These are phyloP conservation scores for Xylaria intraflava DNA, from an alignment of 495 filamentous ascomycete genomes.

Conservation along the genomic window DNA sequence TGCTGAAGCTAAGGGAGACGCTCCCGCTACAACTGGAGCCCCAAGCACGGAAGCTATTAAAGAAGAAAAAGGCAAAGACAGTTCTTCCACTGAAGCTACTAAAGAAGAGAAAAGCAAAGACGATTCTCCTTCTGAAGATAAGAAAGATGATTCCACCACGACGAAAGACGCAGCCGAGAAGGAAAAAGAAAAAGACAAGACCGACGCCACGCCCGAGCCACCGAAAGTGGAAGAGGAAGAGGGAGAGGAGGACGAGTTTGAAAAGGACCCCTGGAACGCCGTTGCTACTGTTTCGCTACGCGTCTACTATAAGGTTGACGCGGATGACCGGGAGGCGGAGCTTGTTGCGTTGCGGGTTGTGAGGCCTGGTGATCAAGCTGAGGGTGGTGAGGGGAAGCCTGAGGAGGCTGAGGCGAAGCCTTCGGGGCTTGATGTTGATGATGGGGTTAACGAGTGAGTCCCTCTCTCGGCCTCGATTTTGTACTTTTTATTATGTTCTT, in stretches of 20 bases:
- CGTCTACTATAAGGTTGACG: slow-evolving; percentile 59
- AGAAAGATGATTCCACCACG: not conserved
- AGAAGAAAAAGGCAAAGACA: slow-evolving; percentile 9
- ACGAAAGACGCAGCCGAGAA: too few species aligned
- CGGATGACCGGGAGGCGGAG: slow-evolving; percentile 46
- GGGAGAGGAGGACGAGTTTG: slow-evolving; percentile 36
- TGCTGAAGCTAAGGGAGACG: not conserved
- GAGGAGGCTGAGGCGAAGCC: slow-evolving; percentile 18
- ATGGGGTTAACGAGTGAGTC: slow-evolving; percentile 37
- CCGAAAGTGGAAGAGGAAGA: slow-evolving; percentile 16
- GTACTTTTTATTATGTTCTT: too few species aligned
- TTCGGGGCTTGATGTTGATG: slow-evolving; percentile 42
- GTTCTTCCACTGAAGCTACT: too few species aligned
- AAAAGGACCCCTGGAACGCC: slow-evolving; percentile 74
- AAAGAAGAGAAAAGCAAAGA: slow-evolving; percentile 11
- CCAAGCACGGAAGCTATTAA: not conserved
- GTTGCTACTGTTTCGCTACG: slow-evolving; percentile 72
- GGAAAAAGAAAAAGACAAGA: slow-evolving; percentile 15
- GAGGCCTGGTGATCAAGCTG: slow-evolving; percentile 21
- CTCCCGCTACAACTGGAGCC: not conserved
- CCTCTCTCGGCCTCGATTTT: not conserved
- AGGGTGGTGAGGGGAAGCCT: slow-evolving; percentile 6
- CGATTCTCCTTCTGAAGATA: not conserved
- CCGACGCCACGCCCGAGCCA: not conserved
- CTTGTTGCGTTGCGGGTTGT: slow-evolving; percentile 36